A percentile compares a stretch with the other conserved stretches of the same genome.
These are phyloP conservation scores for Calendula officinalis DNA, from an alignment of 129 eudicot species.

Conservation along the genomic window DNA sequence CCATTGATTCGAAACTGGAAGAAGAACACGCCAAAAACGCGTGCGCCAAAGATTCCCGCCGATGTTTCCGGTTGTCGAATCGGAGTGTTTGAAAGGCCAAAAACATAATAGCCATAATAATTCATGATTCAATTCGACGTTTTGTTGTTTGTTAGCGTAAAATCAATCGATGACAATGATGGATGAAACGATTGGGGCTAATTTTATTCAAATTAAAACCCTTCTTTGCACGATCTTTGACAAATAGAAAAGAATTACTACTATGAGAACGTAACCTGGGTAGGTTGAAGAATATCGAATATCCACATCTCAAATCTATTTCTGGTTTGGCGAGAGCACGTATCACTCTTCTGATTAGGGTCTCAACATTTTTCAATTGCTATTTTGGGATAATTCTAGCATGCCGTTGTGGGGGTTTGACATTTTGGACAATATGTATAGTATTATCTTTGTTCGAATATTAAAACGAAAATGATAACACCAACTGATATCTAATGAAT, in stretches of 20 bases:
- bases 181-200: slow-evolving; percentile 19
- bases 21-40: slow-evolving; percentile 12
- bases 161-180: slow-evolving; percentile 9
- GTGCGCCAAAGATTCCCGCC: slow-evolving; percentile 17
- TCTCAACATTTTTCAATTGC: neutral
- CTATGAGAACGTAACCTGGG: slow-evolving; percentile 6
- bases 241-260: neutral
- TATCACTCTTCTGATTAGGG: slow-evolving; percentile 5
- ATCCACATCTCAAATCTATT: neutral
- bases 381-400: no score
- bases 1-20: neutral
- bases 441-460: no score
- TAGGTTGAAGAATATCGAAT: slow-evolving; percentile 17
- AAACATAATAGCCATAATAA: slow-evolving; percentile 15
- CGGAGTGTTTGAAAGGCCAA: slow-evolving; percentile 9
- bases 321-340: slow-evolving; percentile 25
- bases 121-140: slow-evolving; percentile 15
- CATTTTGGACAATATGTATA: no score
- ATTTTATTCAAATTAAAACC: neutral
- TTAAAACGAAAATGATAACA: no score
- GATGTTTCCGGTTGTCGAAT: slow-evolving; percentile 26
- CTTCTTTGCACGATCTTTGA: slow-evolving; percentile 30
- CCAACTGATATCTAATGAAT: no score
- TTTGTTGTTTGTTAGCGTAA: slow-evolving; percentile 10
- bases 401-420: no score